Evolutionary conservation across 371 early-diverging fungal genomes (phyloP).

Genomic region (Coemansia sp.): DNA sequence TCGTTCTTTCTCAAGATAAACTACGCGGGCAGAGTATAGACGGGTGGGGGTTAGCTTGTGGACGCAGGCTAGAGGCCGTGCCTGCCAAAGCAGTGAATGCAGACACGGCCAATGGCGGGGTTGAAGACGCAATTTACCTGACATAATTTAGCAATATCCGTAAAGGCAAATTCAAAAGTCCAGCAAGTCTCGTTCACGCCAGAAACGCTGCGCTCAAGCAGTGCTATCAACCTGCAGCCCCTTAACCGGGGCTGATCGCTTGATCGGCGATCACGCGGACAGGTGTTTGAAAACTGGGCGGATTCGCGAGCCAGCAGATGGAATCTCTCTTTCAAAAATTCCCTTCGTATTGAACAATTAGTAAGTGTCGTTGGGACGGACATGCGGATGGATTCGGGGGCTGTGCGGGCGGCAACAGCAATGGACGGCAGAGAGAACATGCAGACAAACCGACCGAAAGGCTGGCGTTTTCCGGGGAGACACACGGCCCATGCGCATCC

Average conservation of each 20-base stretch:
- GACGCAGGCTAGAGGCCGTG: neutral
- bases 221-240: neutral
- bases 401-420: neutral
- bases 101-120: neutral
- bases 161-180: neutral
- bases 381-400: constrained; percentile 3
- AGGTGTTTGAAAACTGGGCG: neutral
- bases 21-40: constrained; percentile 12
- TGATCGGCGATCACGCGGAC: neutral
- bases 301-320: constrained; percentile 5
- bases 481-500: constrained; percentile 3
- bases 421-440: neutral
- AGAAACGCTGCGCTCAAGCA: neutral
- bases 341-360: constrained; percentile 5
- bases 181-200: neutral
- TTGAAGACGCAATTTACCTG: constrained; percentile 5
- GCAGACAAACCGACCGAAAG: neutral
- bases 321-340: constrained; percentile 11
- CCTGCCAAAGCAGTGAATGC: neutral
- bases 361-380: constrained; percentile 8
- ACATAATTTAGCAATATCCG: neutral
- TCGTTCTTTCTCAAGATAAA: constrained; percentile 60
- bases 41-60: constrained; percentile 7
- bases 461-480: neutral
- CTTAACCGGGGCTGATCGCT: neutral